phyloP scores from a whole-genome alignment of 176 grass and related monocot species.

The Bonia amplexicaulis region DNA sequence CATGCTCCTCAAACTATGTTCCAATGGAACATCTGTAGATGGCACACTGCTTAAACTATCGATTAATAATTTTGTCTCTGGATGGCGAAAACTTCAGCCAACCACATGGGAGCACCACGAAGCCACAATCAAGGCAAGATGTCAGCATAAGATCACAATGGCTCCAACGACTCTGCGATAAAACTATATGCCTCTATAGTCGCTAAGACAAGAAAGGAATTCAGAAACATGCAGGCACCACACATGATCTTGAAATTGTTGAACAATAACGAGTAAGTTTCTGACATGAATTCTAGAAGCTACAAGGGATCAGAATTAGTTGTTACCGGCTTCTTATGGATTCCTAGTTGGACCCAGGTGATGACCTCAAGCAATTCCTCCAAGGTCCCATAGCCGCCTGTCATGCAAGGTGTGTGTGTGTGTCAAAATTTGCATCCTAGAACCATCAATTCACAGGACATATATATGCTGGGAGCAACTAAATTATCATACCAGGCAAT shows the following conservation, averaged over 20 bases:
- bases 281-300: conserved; percentile 4
- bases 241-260: conserved; percentile 32
- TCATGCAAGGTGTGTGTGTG: not conserved
- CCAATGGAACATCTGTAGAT: conserved; percentile 22
- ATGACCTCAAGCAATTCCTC: conserved; percentile 88
- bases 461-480: not conserved
- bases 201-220: conserved; percentile 17
- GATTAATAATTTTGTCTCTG: not conserved
- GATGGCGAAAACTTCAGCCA: conserved; percentile 23
- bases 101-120: conserved; percentile 39
- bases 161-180: conserved; percentile 31
- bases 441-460: not conserved
- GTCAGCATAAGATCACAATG: conserved; percentile 16
- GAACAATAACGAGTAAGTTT: not conserved
- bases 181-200: conserved; percentile 16
- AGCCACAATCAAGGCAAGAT: conserved; percentile 36
- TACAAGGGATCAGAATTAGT: conserved; percentile 28
- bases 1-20: conserved; percentile 36
- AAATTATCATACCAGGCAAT: conserved; percentile 58
- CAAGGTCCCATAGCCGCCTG: conserved; percentile 86
- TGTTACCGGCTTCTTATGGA: conserved; percentile 91
- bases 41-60: conserved; percentile 28
- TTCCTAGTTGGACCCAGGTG: conserved; percentile 92
- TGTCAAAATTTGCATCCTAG: conserved; percentile 11
- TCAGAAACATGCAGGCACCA: not conserved